phyloP scores from a whole-genome alignment of 495 filamentous ascomycete species.

The Tuber microsphaerosporum region DNA sequence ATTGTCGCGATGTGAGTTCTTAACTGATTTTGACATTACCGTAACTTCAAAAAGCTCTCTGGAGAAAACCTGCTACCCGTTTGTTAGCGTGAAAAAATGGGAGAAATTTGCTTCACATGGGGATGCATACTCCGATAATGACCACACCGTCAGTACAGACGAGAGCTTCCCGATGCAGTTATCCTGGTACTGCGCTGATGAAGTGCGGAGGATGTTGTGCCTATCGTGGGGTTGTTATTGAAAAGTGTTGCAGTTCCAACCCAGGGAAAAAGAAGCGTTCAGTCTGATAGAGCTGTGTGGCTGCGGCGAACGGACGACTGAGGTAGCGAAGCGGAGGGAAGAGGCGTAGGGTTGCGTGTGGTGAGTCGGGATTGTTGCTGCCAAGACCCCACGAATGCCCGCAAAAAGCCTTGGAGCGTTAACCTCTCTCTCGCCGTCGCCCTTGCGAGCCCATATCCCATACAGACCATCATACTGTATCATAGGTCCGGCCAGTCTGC shows the following conservation, averaged over 20 bases:
- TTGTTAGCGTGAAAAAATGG: neutral
- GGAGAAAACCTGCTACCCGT: neutral
- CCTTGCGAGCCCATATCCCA: neutral
- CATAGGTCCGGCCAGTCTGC: neutral
- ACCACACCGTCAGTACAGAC: neutral
- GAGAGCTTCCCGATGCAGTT: neutral
- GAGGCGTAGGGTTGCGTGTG: slow-evolving; percentile 2
- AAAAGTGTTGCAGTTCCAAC: neutral
- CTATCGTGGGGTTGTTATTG: neutral
- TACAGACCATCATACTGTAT: neutral
- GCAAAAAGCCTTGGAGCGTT: neutral
- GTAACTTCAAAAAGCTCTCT: neutral
- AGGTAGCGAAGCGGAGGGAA: neutral
- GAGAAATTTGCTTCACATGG: neutral
- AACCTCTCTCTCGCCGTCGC: neutral
- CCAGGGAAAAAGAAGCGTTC: neutral
- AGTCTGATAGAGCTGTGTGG: slow-evolving; percentile 1
- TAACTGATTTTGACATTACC: slow-evolving; percentile 1
- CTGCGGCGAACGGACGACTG: slow-evolving; percentile 1
- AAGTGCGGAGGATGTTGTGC: neutral
- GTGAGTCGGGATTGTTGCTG: slow-evolving; percentile 1
- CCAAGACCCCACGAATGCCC: neutral
- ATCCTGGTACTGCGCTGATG: neutral
- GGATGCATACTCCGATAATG: neutral
- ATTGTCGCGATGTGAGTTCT: slow-evolving; percentile 23